Conservation (phyloP, 2,329 filamentous ascomycete species). For the Xylaria sp. region DNA sequence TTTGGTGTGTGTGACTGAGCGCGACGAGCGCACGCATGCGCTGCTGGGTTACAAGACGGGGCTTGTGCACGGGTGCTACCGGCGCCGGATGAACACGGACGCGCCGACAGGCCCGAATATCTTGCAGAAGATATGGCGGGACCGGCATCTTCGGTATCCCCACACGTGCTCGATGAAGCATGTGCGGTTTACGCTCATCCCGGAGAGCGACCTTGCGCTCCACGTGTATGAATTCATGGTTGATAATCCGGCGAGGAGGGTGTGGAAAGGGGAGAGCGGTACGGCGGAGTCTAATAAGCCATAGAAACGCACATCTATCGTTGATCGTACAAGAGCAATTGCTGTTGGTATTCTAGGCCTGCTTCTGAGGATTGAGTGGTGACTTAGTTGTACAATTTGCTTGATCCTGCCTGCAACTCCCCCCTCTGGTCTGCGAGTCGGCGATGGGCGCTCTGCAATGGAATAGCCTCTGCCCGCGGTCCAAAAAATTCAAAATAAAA, state of each 20-base stretch:
- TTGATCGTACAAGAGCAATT: constrained; percentile 32
- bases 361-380: constrained; percentile 46
- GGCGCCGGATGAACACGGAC: background rate
- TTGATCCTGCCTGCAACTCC: background rate
- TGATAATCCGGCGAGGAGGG: constrained; percentile 15
- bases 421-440: background rate
- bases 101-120: constrained; percentile 43
- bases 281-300: background rate
- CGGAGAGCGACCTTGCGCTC: constrained; percentile 55
- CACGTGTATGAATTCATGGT: constrained; percentile 43
- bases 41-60: constrained; percentile 45
- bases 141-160: constrained; percentile 57
- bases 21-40: constrained; percentile 51
- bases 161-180: constrained; percentile 55
- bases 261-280: background rate
- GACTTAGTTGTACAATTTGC: constrained; percentile 41
- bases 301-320: constrained; percentile 5
- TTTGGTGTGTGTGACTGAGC: constrained; percentile 55
- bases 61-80: constrained; percentile 33
- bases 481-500: background rate
- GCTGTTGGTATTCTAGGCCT: constrained; percentile 38
- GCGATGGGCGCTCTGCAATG: background rate
- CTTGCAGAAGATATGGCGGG: constrained; percentile 61
- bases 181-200: constrained; percentile 58
- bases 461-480: background rate